Conservation (phyloP, 805 yeast genomes). For the Candida insectorum region DNA sequence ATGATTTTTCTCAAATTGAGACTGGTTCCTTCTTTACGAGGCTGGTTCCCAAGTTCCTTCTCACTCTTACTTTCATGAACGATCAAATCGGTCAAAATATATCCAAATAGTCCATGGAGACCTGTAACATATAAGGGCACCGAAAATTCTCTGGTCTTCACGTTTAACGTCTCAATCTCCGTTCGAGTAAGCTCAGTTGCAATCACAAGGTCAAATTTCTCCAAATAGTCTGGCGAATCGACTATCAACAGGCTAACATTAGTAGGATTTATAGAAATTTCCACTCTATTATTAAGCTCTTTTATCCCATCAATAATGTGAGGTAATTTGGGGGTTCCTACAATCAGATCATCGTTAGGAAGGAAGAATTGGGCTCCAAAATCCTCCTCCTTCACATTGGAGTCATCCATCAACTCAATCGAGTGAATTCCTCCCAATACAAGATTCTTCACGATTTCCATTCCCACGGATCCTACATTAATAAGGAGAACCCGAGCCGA, state of each 20-base stretch:
- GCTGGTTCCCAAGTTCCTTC: conserved; percentile 45
- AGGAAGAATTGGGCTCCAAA: conserved; percentile 74
- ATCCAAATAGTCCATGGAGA: conserved; percentile 79
- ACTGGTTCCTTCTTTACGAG: conserved; percentile 41
- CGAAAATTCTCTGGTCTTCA: conserved; percentile 48
- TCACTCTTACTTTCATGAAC: conserved; percentile 55
- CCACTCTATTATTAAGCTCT: conserved; percentile 80
- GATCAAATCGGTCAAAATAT: conserved; percentile 74
- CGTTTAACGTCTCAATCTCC: conserved; percentile 49
- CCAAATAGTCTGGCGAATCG: conserved; percentile 35
- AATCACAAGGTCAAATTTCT: conserved; percentile 64
- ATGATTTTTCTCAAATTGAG: conserved; percentile 45
- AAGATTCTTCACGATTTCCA: conserved; percentile 79
- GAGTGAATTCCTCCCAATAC: conserved; percentile 86
- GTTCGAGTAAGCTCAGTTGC: conserved; percentile 59
- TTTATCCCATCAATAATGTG: conserved; percentile 54
- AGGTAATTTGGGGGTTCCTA: conserved; percentile 56
- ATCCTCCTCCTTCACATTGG: conserved; percentile 56
- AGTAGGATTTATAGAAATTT: conserved; percentile 42
- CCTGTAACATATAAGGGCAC: conserved; percentile 70
- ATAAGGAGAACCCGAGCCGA: conserved; percentile 68
- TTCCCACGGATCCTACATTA: conserved; percentile 73
- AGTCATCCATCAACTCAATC: conserved; percentile 63
- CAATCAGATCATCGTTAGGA: conserved; percentile 44
- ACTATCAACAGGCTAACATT: conserved; percentile 17